phyloP scores from a whole-genome alignment of 1,284 basidiomycete genomes.

The Neonothopanus nambi region DNA sequence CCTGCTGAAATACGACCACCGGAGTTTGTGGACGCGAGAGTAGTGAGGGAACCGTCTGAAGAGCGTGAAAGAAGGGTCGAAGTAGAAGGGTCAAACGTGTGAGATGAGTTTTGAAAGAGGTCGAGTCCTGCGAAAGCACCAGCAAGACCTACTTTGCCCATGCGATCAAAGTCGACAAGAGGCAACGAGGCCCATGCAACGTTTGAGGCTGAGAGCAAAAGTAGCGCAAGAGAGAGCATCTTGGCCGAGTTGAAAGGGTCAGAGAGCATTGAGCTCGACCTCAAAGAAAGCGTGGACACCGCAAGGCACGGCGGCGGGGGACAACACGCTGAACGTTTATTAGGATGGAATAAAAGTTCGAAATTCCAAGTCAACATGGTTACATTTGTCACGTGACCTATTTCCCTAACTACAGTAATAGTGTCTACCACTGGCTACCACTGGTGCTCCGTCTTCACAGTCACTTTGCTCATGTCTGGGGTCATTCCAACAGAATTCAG shows the following conservation, averaged over 20 bases:
- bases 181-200: constrained; percentile 64
- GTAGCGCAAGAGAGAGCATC: constrained; percentile 16
- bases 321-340: neutral
- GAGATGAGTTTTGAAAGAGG: constrained; percentile 62
- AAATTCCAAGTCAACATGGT: neutral
- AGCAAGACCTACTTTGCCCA: constrained; percentile 86
- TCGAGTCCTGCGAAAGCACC: constrained; percentile 87
- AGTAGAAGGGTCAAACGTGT: constrained; percentile 65
- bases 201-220: constrained; percentile 20
- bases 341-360: neutral
- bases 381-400: constrained; percentile 5
- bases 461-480: constrained; percentile 43
- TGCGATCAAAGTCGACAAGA: constrained; percentile 85
- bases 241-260: neutral
- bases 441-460: constrained; percentile 40
- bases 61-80: constrained; percentile 72
- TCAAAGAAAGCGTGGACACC: constrained; percentile 9
- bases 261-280: constrained; percentile 13
- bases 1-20: constrained; percentile 70
- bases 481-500: constrained; percentile 47
- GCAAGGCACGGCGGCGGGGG: neutral
- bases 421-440: neutral
- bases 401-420: neutral
- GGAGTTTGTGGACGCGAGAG: constrained; percentile 66
- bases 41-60: constrained; percentile 59